phyloP scores from a whole-genome alignment of 768 basidiomycete species.

The Neoboletus subvelutipes region DNA sequence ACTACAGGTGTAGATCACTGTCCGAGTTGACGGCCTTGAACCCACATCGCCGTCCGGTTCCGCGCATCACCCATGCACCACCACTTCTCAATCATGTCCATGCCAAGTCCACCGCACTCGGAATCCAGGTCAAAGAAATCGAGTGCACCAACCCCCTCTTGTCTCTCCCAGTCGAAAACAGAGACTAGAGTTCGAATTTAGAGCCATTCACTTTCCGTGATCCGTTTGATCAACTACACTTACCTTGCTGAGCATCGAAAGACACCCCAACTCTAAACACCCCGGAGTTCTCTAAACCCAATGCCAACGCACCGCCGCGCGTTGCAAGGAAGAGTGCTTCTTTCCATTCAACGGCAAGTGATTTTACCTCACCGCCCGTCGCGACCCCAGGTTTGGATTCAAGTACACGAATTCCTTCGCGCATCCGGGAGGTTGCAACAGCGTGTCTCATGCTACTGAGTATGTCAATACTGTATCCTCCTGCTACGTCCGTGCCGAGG shows the following conservation, averaged over 20 bases:
- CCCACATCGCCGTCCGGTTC: slow-evolving; percentile 71
- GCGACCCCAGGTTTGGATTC: slow-evolving; percentile 2
- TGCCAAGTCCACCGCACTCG: slow-evolving; percentile 25
- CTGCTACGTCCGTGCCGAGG: slow-evolving; percentile 83
- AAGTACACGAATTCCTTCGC: slow-evolving; percentile 51
- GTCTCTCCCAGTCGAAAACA: slow-evolving; percentile 42
- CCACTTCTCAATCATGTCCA: slow-evolving; percentile 81
- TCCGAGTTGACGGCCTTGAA: slow-evolving; percentile 54
- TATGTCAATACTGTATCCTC: slow-evolving; percentile 79
- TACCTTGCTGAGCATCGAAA: slow-evolving; percentile 78
- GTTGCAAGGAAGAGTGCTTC: slow-evolving; percentile 83
- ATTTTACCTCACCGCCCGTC: not conserved
- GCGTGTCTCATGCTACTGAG: slow-evolving; percentile 80
- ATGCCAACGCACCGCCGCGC: slow-evolving; percentile 68
- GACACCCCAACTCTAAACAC: slow-evolving; percentile 58
- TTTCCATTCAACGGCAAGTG: slow-evolving; percentile 71
- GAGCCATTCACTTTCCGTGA: not conserved
- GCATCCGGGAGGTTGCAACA: slow-evolving; percentile 67
- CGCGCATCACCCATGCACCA: slow-evolving; percentile 77
- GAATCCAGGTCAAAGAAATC: slow-evolving; percentile 60
- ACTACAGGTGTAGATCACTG: slow-evolving; percentile 2
- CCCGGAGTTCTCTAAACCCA: slow-evolving; percentile 57
- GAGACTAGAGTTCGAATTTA: slow-evolving; percentile 35
- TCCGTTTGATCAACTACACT: slow-evolving; percentile 24
- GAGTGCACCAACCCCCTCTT: slow-evolving; percentile 56